Percentiles rank a stretch among this genome's conserved stretches.
phyloP scores from a whole-genome alignment of 768 basidiomycete genomes.

The Pisolithus sp. region DNA sequence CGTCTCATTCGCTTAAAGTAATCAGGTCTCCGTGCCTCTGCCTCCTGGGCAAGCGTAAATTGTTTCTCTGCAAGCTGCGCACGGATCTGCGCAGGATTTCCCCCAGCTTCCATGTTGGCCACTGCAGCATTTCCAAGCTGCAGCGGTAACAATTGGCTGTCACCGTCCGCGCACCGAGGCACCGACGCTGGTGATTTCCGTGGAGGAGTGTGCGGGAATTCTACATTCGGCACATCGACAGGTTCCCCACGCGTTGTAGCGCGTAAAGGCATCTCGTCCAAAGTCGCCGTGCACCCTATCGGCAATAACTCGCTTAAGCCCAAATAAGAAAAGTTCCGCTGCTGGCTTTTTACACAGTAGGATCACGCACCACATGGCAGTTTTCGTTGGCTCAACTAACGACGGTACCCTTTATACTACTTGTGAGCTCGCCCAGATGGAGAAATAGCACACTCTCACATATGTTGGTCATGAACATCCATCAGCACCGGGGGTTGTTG shows the following conservation, averaged over 20 bases:
- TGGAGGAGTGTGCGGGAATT: not conserved
- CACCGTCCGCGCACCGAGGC: not conserved
- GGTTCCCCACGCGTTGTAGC: not conserved
- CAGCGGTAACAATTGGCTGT: not conserved
- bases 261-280: not conserved
- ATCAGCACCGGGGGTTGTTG: not conserved
- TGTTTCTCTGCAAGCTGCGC: slow-evolving; percentile 47
- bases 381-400: not conserved
- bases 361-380: not conserved
- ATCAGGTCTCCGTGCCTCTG: slow-evolving; percentile 63
- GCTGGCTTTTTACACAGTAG: not conserved
- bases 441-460: not conserved
- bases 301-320: too few relatives aligned
- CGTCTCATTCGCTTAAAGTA: slow-evolving; percentile 61
- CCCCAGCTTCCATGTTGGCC: slow-evolving; percentile 31
- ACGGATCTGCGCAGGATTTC: slow-evolving; percentile 57
- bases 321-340: not conserved
- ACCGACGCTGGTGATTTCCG: not conserved
- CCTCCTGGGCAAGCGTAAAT: slow-evolving; percentile 42
- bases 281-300: not conserved
- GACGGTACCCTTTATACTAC: not conserved
- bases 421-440: not conserved
- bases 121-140: not conserved
- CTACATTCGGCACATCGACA: not conserved
- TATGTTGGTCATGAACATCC: not conserved